phyloP scores from a whole-genome alignment of 768 basidiomycete genomes.

The Serendipita sp. region DNA sequence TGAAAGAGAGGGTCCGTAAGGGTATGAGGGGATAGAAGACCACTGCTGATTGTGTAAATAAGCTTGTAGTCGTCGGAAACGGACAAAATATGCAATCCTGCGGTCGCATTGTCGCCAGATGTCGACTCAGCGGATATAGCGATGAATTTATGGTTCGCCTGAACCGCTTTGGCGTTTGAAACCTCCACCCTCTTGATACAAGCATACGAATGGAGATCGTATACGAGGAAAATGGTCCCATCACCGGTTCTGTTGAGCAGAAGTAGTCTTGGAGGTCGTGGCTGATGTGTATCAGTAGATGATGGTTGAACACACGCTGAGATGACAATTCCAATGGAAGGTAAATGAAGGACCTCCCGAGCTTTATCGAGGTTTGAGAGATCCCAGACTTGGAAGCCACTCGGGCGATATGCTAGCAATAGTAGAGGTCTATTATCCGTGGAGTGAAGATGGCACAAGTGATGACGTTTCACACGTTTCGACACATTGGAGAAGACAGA shows the following conservation, averaged over 20 bases:
- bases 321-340: background rate
- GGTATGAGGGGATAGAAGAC: background rate
- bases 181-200: background rate
- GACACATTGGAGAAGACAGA: too few relatives aligned
- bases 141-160: background rate
- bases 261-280: background rate
- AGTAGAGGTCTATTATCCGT: background rate
- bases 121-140: background rate
- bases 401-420: background rate
- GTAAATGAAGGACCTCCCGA: background rate
- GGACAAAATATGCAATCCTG: background rate
- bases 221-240: background rate
- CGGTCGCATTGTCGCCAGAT: background rate
- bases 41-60: background rate
- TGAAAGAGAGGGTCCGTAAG: background rate
- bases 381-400: constrained; percentile 2
- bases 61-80: background rate
- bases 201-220: background rate
- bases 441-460: too few relatives aligned
- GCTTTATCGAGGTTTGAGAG: background rate
- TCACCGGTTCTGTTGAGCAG: background rate
- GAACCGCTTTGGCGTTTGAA: background rate
- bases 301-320: background rate
- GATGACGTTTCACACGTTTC: too few relatives aligned
- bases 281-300: background rate